Conservation (phyloP, 2,329 filamentous ascomycete species). For the Fusarium pseudograminearum region DNA sequence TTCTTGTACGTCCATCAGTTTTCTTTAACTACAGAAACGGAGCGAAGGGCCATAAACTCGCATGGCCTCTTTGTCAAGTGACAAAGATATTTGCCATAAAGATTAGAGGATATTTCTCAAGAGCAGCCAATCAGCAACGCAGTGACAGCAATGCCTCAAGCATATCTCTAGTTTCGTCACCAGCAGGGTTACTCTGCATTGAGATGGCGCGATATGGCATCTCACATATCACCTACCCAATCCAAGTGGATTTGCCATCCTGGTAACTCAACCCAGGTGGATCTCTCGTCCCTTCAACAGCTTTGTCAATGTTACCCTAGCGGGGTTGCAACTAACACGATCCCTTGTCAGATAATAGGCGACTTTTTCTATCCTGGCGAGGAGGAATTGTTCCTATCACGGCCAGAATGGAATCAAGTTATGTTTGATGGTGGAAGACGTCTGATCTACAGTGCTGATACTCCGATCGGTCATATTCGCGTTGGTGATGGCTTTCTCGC, state of each 20-base stretch:
- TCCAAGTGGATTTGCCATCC: slow-evolving; percentile 41
- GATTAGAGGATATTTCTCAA: not conserved
- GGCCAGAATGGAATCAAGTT: slow-evolving; percentile 54
- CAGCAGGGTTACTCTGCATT: slow-evolving; percentile 43
- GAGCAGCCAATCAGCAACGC: slow-evolving; percentile 12
- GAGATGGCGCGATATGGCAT: slow-evolving; percentile 46
- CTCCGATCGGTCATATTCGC: slow-evolving; percentile 40
- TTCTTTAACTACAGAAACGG: slow-evolving; percentile 4
- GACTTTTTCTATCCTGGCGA: slow-evolving; percentile 53
- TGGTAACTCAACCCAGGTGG: slow-evolving; percentile 36
- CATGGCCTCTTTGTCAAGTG: slow-evolving; percentile 36
- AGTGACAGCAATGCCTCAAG: slow-evolving; percentile 11
- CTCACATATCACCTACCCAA: slow-evolving; percentile 43
- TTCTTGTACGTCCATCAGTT: slow-evolving; percentile 50
- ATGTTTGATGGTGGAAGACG: slow-evolving; percentile 46
- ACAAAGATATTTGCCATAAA: slow-evolving; percentile 15
- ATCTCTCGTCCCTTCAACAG: slow-evolving; percentile 35
- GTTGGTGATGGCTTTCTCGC: slow-evolving; percentile 52
- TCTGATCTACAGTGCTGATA: slow-evolving; percentile 44
- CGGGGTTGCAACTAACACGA: slow-evolving; percentile 40
- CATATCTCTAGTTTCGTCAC: slow-evolving; percentile 31
- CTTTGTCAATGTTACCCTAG: slow-evolving; percentile 41
- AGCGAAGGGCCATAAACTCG: slow-evolving; percentile 16
- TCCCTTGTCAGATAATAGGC: slow-evolving; percentile 53
- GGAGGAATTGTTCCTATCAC: slow-evolving; percentile 54